A percentile compares a stretch with the other conserved stretches of the same genome.
Evolutionary conservation across 352 stramenopile genomes (phyloP).

Genomic region (Phytophthora pseudosyringae): DNA sequence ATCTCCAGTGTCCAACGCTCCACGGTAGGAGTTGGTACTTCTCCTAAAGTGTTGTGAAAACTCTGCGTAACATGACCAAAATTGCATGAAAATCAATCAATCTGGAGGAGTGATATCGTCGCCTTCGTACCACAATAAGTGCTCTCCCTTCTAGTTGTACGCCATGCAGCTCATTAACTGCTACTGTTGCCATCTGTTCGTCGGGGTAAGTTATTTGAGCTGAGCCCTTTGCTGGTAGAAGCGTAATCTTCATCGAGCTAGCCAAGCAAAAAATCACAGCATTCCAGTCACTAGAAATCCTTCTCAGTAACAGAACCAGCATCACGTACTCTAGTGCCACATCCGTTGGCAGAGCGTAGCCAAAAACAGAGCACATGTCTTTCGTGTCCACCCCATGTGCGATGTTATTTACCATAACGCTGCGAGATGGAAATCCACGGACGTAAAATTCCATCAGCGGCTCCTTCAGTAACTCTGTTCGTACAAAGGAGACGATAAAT

Average conservation of each 20-base stretch:
- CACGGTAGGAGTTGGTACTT: neutral
- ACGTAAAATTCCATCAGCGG: conserved; percentile 46
- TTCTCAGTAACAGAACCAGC: neutral
- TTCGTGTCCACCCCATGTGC: conserved; percentile 51
- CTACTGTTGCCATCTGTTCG: conserved; percentile 40
- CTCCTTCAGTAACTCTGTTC: conserved; percentile 42
- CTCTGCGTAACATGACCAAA: conserved; percentile 23
- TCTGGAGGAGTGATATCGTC: neutral
- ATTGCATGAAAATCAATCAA: conserved; percentile 19
- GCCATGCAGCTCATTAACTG: conserved; percentile 55
- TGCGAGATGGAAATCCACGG: conserved; percentile 34
- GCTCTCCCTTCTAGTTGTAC: conserved; percentile 53
- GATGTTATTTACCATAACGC: conserved; percentile 54
- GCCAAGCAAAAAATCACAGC: neutral
- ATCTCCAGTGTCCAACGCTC: conserved; percentile 34
- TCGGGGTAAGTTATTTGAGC: conserved; percentile 38
- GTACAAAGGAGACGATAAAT: neutral
- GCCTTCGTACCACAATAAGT: conserved; percentile 55
- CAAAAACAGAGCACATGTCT: conserved; percentile 65
- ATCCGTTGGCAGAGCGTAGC: conserved; percentile 52
- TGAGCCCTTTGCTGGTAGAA: conserved; percentile 8
- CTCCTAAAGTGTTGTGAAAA: conserved; percentile 21
- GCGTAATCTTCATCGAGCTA: conserved; percentile 33
- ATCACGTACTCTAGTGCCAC: conserved; percentile 43
- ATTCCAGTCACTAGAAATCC: neutral